Percentiles rank a stretch among this genome's conserved stretches.
Evolutionary conservation across 305 asterid genomes (phyloP).

Genomic region (Fraxinus paxiana): DNA sequence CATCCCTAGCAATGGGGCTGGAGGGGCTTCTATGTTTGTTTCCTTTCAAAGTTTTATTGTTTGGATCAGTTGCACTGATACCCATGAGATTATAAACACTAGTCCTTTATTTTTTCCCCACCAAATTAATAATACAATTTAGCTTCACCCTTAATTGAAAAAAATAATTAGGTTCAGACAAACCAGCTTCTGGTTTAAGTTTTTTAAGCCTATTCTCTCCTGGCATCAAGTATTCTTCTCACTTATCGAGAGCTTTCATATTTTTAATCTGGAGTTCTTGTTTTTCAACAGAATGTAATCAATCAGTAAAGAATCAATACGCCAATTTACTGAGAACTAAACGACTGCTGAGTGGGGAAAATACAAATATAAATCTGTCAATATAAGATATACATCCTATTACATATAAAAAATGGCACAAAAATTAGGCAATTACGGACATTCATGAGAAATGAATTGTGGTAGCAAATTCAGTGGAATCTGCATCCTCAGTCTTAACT

Average conservation of each 20-base stretch:
- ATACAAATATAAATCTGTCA: background rate
- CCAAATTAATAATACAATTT: background rate
- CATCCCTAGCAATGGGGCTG: conserved; percentile 7
- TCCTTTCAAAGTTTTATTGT: background rate
- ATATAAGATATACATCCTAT: background rate
- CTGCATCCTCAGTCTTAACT: background rate
- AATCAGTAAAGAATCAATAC: background rate
- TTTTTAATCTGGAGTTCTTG: background rate
- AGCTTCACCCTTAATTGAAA: background rate
- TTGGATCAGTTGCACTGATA: background rate
- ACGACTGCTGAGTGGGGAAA: background rate
- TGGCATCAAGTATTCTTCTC: background rate
- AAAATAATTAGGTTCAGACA: background rate
- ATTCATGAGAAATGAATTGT: background rate
- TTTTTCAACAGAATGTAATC: background rate
- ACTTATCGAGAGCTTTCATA: background rate
- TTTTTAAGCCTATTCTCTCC: background rate
- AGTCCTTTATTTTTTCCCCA: background rate
- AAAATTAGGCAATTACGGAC: background rate
- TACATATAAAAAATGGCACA: background rate
- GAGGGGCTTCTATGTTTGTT: background rate
- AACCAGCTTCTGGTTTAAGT: background rate
- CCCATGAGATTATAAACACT: background rate
- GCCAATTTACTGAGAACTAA: background rate
- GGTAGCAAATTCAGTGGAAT: background rate